phyloP scores from a whole-genome alignment of 306 rosid species.

The Boehmeria nivea region DNA sequence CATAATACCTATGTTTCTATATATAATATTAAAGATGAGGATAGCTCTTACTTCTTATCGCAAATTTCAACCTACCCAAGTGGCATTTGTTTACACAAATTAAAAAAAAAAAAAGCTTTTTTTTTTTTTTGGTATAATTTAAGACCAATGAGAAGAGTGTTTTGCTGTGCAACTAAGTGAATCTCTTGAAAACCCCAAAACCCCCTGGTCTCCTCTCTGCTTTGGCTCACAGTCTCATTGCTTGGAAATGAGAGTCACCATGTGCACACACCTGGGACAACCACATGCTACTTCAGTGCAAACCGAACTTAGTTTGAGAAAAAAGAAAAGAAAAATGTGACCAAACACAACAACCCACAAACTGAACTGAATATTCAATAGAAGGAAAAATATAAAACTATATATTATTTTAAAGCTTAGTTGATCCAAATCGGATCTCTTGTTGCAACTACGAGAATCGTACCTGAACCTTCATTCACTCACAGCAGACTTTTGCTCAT shows the following conservation, averaged over 20 bases:
- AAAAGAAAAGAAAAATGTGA: no score
- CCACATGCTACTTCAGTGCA: slow-evolving; percentile 55
- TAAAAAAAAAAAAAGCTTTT: background rate
- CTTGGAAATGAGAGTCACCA: slow-evolving; percentile 59
- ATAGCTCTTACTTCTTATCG: slow-evolving; percentile 4
- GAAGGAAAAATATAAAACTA: no score
- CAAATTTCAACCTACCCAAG: slow-evolving; percentile 40
- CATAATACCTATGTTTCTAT: no score
- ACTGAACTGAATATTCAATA: no score
- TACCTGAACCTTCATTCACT: no score
- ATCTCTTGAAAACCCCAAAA: slow-evolving; percentile 49
- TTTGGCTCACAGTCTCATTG: slow-evolving; percentile 23
- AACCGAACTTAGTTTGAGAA: slow-evolving; percentile 32
- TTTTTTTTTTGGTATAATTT: slow-evolving; percentile 4
- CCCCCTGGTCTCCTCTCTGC: slow-evolving; percentile 19
- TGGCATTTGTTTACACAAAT: slow-evolving; percentile 11
- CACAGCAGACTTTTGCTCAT: no score
- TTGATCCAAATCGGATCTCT: no score
- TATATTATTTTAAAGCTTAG: no score
- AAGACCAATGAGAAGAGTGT: slow-evolving; percentile 27
- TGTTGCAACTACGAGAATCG: background rate
- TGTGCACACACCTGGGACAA: slow-evolving; percentile 72
- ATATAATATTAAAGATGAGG: no score
- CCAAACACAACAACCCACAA: no score
- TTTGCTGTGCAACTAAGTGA: slow-evolving; percentile 34